A percentile compares a stretch with the other conserved stretches of the same genome.
These are phyloP conservation scores for Yamadazyma scolyti DNA, from an alignment of 805 yeast species.

Conservation along the genomic window DNA sequence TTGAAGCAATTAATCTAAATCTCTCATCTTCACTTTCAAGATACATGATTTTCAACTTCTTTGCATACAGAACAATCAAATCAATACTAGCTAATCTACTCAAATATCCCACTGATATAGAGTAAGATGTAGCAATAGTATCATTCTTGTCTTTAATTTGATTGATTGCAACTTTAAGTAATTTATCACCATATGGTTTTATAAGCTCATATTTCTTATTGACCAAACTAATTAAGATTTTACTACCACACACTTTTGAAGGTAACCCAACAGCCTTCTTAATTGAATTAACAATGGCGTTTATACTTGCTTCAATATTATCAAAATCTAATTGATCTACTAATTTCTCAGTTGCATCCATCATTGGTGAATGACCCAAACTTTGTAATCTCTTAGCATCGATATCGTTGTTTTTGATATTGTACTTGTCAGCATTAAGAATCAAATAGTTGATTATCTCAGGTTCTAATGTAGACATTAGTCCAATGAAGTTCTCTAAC, in stretches of 20 bases:
- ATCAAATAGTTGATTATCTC: slow-evolving; percentile 83
- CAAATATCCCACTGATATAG: slow-evolving; percentile 75
- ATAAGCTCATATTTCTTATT: slow-evolving; percentile 47
- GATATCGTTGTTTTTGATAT: slow-evolving; percentile 63
- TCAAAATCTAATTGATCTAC: slow-evolving; percentile 53
- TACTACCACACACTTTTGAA: slow-evolving; percentile 81
- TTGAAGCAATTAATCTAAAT: slow-evolving; percentile 49
- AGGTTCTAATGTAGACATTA: slow-evolving; percentile 89
- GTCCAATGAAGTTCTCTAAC: slow-evolving; percentile 60
- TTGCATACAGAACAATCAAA: slow-evolving; percentile 51
- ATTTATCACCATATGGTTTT: slow-evolving; percentile 54
- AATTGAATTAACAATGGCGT: slow-evolving; percentile 50
- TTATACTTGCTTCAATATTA: slow-evolving; percentile 46
- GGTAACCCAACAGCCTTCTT: slow-evolving; percentile 82
- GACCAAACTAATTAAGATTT: slow-evolving; percentile 63
- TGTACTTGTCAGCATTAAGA: slow-evolving; percentile 84
- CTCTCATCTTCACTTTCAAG: slow-evolving; percentile 54
- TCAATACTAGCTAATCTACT: slow-evolving; percentile 58
- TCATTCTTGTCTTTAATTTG: slow-evolving; percentile 71
- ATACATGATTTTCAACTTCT: slow-evolving; percentile 49
- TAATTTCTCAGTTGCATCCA: slow-evolving; percentile 77
- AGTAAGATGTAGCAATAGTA: slow-evolving; percentile 70
- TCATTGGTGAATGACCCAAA: slow-evolving; percentile 79
- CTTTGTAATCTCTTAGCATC: slow-evolving; percentile 75
- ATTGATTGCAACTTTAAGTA: slow-evolving; percentile 53